Conservation (phyloP, 2,329 filamentous ascomycete genomes). For the Monilinia vaccinii-corymbosi region DNA sequence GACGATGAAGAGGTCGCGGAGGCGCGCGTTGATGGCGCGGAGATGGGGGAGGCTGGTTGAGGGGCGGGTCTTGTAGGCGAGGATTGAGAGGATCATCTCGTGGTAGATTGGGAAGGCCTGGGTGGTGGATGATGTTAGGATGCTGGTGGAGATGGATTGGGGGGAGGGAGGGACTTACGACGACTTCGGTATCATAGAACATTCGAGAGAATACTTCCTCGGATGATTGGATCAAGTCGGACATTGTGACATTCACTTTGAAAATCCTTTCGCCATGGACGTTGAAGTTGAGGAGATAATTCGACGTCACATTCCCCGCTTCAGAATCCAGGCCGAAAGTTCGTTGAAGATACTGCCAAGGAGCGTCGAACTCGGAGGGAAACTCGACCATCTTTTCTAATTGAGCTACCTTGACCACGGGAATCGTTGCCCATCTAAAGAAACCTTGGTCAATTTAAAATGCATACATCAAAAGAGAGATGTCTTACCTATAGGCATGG, state of each 20-base stretch:
- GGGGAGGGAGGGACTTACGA: background rate
- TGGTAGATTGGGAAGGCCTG: conserved; percentile 8
- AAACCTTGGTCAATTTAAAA: background rate
- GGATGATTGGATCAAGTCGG: background rate
- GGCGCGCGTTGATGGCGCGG: background rate
- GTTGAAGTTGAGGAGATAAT: background rate
- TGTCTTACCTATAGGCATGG: conserved; percentile 2
- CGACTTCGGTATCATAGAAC: conserved; percentile 9
- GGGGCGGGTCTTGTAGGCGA: background rate
- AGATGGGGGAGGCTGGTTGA: background rate
- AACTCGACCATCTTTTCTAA: conserved; percentile 1
- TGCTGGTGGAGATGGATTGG: background rate
- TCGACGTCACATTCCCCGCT: conserved; percentile 5
- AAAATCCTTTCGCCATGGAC: background rate
- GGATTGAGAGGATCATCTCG: background rate
- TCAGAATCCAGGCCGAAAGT: background rate
- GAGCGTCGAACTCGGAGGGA: conserved; percentile 1
- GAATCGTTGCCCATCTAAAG: conserved; percentile 4
- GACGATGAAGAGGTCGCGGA: background rate
- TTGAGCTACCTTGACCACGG: conserved; percentile 6
- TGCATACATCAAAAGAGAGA: background rate
- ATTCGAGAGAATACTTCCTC: conserved; percentile 8
- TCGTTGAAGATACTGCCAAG: conserved; percentile 6
- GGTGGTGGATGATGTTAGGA: background rate
- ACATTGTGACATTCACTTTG: conserved; percentile 3